phyloP scores from a whole-genome alignment of 1,139 yeast species.

The Debaryomyces coudertii region DNA sequence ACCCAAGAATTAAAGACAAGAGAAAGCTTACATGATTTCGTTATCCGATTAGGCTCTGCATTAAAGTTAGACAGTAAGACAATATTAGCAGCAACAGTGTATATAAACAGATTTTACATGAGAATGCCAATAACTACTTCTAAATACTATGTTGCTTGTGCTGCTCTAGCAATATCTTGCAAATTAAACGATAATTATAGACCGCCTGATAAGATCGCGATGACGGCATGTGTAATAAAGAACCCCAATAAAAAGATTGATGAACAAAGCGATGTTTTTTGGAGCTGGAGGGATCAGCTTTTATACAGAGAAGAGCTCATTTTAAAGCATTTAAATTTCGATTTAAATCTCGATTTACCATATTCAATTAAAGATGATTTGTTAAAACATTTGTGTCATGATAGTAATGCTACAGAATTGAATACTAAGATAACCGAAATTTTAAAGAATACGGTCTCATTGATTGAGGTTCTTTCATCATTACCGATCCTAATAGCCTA shows the following conservation, averaged over 20 bases:
- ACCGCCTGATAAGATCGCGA: slow-evolving; percentile 48
- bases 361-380: slow-evolving; percentile 37
- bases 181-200: slow-evolving; percentile 49
- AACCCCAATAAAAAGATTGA: slow-evolving; percentile 38
- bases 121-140: slow-evolving; percentile 47
- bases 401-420: slow-evolving; percentile 6
- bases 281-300: slow-evolving; percentile 53
- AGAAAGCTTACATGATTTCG: slow-evolving; percentile 45
- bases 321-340: slow-evolving; percentile 44
- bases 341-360: slow-evolving; percentile 43
- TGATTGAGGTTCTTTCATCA: slow-evolving; percentile 45
- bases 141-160: slow-evolving; percentile 50
- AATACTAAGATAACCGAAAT: slow-evolving; percentile 25
- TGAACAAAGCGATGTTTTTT: slow-evolving; percentile 45
- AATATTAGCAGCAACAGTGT: slow-evolving; percentile 47
- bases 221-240: slow-evolving; percentile 40
- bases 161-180: slow-evolving; percentile 48
- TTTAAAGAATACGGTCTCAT: slow-evolving; percentile 36
- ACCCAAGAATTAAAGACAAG: slow-evolving; percentile 43
- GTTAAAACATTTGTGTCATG: slow-evolving; percentile 12
- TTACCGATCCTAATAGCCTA: slow-evolving; percentile 43
- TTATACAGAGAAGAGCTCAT: slow-evolving; percentile 49
- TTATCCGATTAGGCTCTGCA: slow-evolving; percentile 39
- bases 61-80: slow-evolving; percentile 49
- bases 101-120: slow-evolving; percentile 47